A percentile compares a stretch with the other conserved stretches of the same genome.
Conservation (phyloP, 352 stramenopile species). For the Elongisporangium undulatum region DNA sequence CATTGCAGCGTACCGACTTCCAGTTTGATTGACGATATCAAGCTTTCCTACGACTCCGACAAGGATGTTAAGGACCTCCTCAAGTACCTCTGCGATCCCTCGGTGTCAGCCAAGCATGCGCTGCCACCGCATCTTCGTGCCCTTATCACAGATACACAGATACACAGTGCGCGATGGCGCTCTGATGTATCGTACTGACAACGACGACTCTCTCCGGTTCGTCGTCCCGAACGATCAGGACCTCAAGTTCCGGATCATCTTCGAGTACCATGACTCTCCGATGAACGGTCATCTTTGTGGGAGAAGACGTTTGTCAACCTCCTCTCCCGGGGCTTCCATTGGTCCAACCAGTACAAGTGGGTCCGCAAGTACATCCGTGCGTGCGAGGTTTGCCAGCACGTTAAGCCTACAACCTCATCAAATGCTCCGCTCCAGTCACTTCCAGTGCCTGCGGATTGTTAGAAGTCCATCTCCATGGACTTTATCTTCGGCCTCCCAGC, state of each 20-base stretch:
- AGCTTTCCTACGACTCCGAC: no score
- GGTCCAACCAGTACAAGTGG: conserved; percentile 21
- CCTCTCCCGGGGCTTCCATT: conserved; percentile 14
- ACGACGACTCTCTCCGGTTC: conserved; percentile 1
- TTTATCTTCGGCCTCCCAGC: conserved; percentile 14
- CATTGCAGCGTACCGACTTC: no score
- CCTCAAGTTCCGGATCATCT: conserved; percentile 7
- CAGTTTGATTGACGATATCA: no score
- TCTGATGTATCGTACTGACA: conserved; percentile 4
- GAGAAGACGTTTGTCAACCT: conserved; percentile 16
- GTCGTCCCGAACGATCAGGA: conserved; percentile 9
- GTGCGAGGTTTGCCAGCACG: conserved; percentile 15
- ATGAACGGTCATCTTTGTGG: conserved; percentile 9
- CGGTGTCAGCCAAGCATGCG: no score
- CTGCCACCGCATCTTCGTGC: no score
- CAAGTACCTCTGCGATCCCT: no score
- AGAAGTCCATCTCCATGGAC: conserved; percentile 9
- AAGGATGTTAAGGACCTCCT: no score
- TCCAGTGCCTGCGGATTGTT: conserved; percentile 8
- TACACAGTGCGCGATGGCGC: no score
- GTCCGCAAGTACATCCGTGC: conserved; percentile 8
- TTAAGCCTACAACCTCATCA: conserved; percentile 7
- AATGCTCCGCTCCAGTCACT: conserved; percentile 8
- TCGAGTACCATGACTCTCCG: conserved; percentile 12
- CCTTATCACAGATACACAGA: no score